Evolutionary conservation across 2,329 filamentous ascomycete species (phyloP).

Genomic region (Alternaria sp.): DNA sequence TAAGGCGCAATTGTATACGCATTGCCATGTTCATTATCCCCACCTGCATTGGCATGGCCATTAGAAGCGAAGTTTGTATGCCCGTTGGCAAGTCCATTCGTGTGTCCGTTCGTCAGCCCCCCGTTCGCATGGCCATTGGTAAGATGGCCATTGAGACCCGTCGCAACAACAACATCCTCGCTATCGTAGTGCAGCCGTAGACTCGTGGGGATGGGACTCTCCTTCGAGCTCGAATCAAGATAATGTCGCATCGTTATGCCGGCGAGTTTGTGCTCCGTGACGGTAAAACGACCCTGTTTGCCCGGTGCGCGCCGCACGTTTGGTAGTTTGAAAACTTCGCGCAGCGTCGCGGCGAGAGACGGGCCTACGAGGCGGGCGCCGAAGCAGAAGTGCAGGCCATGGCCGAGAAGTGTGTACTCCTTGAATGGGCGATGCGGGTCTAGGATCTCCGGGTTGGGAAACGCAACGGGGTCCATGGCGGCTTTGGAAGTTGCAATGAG

Average conservation of each 20-base stretch:
- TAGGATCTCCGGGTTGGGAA: constrained; percentile 40
- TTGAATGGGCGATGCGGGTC: constrained; percentile 47
- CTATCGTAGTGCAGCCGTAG: constrained; percentile 32
- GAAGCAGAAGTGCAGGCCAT: constrained; percentile 45
- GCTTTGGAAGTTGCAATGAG: constrained; percentile 52
- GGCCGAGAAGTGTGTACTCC: constrained; percentile 41
- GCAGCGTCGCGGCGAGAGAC: constrained; percentile 37
- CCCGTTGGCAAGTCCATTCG: constrained; percentile 2
- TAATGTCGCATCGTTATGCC: constrained; percentile 58
- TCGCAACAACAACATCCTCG: constrained; percentile 19
- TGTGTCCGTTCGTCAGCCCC: background rate
- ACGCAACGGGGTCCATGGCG: constrained; percentile 41
- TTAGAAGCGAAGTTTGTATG: constrained; percentile 8
- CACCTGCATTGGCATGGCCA: constrained; percentile 19
- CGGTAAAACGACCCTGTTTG: constrained; percentile 47
- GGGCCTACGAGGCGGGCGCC: constrained; percentile 38
- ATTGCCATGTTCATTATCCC: constrained; percentile 16
- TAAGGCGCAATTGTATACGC: constrained; percentile 24
- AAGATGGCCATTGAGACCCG: background rate
- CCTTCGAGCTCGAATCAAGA: constrained; percentile 56
- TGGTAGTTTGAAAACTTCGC: constrained; percentile 43
- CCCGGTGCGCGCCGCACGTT: constrained; percentile 41
- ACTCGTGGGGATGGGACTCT: constrained; percentile 49
- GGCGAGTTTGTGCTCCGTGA: constrained; percentile 54
- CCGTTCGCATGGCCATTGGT: constrained; percentile 4